Conservation (phyloP, 2,329 filamentous ascomycete species). For the Colletotrichum lupini region DNA sequence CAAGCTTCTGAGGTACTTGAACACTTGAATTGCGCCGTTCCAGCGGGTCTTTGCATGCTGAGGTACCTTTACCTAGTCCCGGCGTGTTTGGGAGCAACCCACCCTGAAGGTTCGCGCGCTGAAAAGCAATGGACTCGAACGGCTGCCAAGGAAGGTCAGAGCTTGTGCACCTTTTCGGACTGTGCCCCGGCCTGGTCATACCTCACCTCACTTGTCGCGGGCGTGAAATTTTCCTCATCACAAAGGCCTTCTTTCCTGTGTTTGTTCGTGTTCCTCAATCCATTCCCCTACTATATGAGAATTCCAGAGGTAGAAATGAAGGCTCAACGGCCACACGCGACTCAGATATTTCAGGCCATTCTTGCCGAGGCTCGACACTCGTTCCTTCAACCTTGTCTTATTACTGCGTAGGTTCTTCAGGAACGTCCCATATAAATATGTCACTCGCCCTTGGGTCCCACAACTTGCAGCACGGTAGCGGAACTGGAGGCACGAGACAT, state of each 20-base stretch:
- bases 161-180: background rate
- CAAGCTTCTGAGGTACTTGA: too few relatives aligned
- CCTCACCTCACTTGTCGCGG: background rate
- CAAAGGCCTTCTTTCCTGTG: background rate
- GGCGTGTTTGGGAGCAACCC: background rate
- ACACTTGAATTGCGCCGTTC: background rate
- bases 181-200: background rate
- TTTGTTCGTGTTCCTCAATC: background rate
- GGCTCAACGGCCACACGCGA: slow-evolving; percentile 24
- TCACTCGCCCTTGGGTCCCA: background rate
- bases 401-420: background rate
- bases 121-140: background rate
- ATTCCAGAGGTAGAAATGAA: background rate
- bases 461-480: background rate
- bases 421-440: slow-evolving; percentile 5
- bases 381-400: background rate
- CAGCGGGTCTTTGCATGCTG: background rate
- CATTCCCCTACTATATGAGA: slow-evolving; percentile 1
- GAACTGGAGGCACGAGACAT: background rate
- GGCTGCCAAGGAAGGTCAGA: background rate
- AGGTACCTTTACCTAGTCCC: background rate
- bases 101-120: background rate
- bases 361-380: background rate
- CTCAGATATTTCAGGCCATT: slow-evolving; percentile 20
- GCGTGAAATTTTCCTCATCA: background rate